Conservation (phyloP, 164 flowering plant genomes). For the Annona squamosa region DNA sequence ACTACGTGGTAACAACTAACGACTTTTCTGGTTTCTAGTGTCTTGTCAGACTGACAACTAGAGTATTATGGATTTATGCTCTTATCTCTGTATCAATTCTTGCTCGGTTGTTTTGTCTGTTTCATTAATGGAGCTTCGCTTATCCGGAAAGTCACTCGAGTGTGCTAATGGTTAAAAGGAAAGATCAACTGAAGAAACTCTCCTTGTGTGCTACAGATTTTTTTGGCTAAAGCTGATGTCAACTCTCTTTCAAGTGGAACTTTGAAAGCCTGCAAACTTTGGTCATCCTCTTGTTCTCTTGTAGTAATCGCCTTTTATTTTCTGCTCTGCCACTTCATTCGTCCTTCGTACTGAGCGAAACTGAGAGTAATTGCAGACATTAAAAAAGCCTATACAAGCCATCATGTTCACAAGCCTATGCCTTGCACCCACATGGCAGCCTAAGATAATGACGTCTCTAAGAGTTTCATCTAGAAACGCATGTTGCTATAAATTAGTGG, state of each 20-base stretch:
- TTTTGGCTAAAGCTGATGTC: conserved; percentile 17
- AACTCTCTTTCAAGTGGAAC: background rate
- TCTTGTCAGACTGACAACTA: conserved; percentile 86
- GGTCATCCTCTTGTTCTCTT: background rate
- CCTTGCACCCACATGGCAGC: background rate
- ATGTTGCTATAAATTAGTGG: background rate
- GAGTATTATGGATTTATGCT: conserved; percentile 42
- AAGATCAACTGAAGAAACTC: conserved; percentile 46
- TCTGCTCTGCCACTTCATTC: background rate
- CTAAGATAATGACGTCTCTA: background rate
- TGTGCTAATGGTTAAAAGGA: conserved; percentile 8
- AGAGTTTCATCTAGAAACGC: background rate
- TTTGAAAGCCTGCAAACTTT: background rate
- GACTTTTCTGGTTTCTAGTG: conserved; percentile 29
- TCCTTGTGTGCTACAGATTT: conserved; percentile 82
- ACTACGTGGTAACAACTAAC: conserved; percentile 73
- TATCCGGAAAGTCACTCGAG: background rate
- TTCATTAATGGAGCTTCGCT: background rate
- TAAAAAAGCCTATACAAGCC: too few species aligned
- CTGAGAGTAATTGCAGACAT: too few species aligned
- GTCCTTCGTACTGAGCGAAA: too few species aligned
- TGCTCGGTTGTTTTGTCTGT: background rate
- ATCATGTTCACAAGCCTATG: too few species aligned
- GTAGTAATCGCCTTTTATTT: background rate
- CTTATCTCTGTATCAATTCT: conserved; percentile 7